phyloP scores from a whole-genome alignment of 106 monocot genomes.

The Acanthochlamys bracteata region DNA sequence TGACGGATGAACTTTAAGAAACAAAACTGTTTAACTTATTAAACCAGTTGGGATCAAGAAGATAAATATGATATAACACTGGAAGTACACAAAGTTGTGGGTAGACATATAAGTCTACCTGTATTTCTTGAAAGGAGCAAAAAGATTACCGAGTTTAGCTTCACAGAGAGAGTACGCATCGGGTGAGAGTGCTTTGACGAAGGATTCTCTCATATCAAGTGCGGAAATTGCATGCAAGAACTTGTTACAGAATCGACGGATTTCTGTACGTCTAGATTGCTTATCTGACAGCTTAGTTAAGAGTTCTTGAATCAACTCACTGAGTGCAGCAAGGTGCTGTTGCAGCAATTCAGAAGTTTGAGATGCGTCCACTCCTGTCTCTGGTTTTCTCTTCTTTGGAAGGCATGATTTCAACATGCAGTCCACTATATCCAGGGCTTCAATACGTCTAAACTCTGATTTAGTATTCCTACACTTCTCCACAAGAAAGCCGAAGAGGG shows the following conservation, averaged over 20 bases:
- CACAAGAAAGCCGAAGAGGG: constrained; percentile 60
- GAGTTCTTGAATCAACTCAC: constrained; percentile 43
- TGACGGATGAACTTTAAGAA: too few species aligned
- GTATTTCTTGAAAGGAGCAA: constrained; percentile 35
- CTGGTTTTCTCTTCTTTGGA: constrained; percentile 17
- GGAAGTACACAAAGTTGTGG: too few species aligned
- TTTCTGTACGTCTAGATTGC: constrained; percentile 55
- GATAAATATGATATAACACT: too few species aligned
- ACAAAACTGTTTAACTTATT: too few species aligned
- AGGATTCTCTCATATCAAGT: constrained; percentile 51
- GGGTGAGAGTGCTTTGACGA: constrained; percentile 50
- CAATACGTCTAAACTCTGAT: constrained; percentile 63
- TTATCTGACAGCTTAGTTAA: constrained; percentile 54
- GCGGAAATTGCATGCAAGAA: constrained; percentile 33
- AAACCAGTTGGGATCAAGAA: too few species aligned
- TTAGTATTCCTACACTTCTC: constrained; percentile 51
- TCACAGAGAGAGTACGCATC: constrained; percentile 52
- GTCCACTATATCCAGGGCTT: constrained; percentile 58
- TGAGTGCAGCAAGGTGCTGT: constrained; percentile 36
- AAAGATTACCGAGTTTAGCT: constrained; percentile 39
- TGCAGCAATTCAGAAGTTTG: constrained; percentile 51
- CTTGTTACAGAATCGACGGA: constrained; percentile 49
- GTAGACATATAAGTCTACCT: neutral
- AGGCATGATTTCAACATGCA: constrained; percentile 42
- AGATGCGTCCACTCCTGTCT: constrained; percentile 18